phyloP scores from a whole-genome alignment of 2,329 filamentous ascomycete species.

The Fusarium sp. region DNA sequence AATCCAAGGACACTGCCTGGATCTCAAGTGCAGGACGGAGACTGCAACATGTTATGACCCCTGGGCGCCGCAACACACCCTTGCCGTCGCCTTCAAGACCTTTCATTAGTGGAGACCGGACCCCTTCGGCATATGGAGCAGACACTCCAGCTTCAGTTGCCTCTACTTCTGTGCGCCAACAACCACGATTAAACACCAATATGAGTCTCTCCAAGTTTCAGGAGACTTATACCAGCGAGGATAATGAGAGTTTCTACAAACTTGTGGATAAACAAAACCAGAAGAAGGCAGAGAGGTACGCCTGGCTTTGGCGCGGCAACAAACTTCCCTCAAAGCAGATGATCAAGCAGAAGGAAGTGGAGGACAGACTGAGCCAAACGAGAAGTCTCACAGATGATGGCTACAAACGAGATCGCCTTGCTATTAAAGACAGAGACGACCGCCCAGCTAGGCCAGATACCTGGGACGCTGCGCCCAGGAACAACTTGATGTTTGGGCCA shows the following conservation, averaged over 20 bases:
- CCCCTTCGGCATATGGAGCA: conserved; percentile 77
- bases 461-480: conserved; percentile 83
- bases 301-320: conserved; percentile 91
- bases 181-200: conserved; percentile 76
- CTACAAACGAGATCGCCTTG: conserved; percentile 70
- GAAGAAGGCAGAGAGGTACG: conserved; percentile 86
- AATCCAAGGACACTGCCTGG: conserved; percentile 88
- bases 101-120: conserved; percentile 60
- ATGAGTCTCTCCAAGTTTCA: conserved; percentile 91
- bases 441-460: conserved; percentile 83
- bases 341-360: conserved; percentile 76
- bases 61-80: conserved; percentile 66
- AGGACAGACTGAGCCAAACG: conserved; percentile 66
- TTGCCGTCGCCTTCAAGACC: conserved; percentile 39
- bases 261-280: conserved; percentile 92
- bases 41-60: conserved; percentile 86
- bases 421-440: conserved; percentile 77
- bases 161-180: conserved; percentile 56
- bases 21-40: conserved; percentile 84
- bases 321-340: conserved; percentile 88
- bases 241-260: conserved; percentile 97
- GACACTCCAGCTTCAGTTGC: conserved; percentile 80
- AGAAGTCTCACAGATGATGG: conserved; percentile 70
- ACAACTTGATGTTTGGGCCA: conserved; percentile 88
- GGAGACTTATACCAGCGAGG: conserved; percentile 94